phyloP scores from a whole-genome alignment of 148 eudicot genomes.

The Pharnaceum exiguum region DNA sequence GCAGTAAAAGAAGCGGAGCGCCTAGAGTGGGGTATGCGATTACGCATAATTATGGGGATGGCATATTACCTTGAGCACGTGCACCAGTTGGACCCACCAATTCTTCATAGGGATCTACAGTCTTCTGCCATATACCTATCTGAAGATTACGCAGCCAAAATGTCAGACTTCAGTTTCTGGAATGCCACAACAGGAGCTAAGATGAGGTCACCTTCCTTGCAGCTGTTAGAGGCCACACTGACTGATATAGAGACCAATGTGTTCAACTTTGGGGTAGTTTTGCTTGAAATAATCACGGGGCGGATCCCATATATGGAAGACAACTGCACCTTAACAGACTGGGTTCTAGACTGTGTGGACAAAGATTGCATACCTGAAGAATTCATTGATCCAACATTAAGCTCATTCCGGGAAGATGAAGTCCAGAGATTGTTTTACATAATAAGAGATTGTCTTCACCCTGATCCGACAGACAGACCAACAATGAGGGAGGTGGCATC shows the following conservation, averaged over 20 bases:
- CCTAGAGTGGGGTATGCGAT: slow-evolving; percentile 75
- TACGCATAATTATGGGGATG: slow-evolving; percentile 77
- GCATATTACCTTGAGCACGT: slow-evolving; percentile 85
- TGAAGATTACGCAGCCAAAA: slow-evolving; percentile 88
- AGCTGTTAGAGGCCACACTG: slow-evolving; percentile 37
- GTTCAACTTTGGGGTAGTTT: slow-evolving; percentile 67
- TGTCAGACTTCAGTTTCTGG: slow-evolving; percentile 82
- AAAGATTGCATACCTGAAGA: slow-evolving; percentile 34
- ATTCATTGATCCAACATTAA: slow-evolving; percentile 62
- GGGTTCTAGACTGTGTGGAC: slow-evolving; percentile 48
- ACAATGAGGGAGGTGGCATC: slow-evolving; percentile 49
- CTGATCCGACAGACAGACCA: slow-evolving; percentile 59
- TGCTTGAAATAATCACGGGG: slow-evolving; percentile 77
- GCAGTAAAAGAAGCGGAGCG: slow-evolving; percentile 91
- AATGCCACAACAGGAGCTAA: slow-evolving; percentile 38
- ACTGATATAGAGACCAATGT: slow-evolving; percentile 49
- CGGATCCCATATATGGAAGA: slow-evolving; percentile 53
- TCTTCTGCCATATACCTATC: slow-evolving; percentile 73
- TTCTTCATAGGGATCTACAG: slow-evolving; percentile 52
- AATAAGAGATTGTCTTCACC: slow-evolving; percentile 45
- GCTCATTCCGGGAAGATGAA: slow-evolving; percentile 38
- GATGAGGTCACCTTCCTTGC: slow-evolving; percentile 51
- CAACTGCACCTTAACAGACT: slow-evolving; percentile 40
- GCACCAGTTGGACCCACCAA: slow-evolving; percentile 69
- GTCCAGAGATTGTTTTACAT: slow-evolving; percentile 39